Conservation (phyloP, 441 rosid species). For the Pelargonium australe region DNA sequence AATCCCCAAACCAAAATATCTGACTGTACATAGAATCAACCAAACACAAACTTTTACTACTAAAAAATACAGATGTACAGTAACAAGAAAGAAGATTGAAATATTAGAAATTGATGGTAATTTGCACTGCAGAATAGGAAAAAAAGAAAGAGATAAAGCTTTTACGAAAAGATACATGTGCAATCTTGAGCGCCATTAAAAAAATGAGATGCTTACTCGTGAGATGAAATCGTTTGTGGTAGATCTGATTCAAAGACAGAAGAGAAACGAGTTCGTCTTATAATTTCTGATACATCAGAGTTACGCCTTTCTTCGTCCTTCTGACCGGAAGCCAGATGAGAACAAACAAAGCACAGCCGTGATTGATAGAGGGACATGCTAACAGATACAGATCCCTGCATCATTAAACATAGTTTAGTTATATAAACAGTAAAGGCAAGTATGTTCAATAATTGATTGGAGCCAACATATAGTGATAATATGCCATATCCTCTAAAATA, state of each 20-base stretch:
- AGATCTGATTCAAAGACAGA: slow-evolving; percentile 60
- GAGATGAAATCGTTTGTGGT: slow-evolving; percentile 79
- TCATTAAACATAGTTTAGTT: slow-evolving; percentile 18
- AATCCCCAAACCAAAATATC: slow-evolving; percentile 95
- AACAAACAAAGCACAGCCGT: slow-evolving; percentile 89
- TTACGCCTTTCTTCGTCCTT: slow-evolving; percentile 85
- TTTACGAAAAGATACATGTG: neutral
- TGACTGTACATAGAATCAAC: slow-evolving; percentile 48
- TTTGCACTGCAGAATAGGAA: too few relatives aligned
- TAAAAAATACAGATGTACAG: too few relatives aligned
- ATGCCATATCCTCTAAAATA: too few relatives aligned
- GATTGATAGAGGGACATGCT: slow-evolving; percentile 95
- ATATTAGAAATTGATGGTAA: too few relatives aligned
- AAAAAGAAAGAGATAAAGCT: neutral
- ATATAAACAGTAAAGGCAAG: slow-evolving; percentile 12
- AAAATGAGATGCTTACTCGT: slow-evolving; percentile 57
- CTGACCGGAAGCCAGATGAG: slow-evolving; percentile 97
- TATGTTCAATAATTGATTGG: neutral
- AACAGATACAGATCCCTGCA: slow-evolving; percentile 95
- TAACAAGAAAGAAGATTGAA: too few relatives aligned
- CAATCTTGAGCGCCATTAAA: slow-evolving; percentile 5
- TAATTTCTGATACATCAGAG: slow-evolving; percentile 79
- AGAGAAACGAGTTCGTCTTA: slow-evolving; percentile 68
- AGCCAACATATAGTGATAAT: too few relatives aligned
- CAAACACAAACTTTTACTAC: neutral